Percentiles rank a stretch among this genome's conserved stretches.
Evolutionary conservation across 225 moss, liverwort and hornwort genomes (phyloP).

Genomic region (Neckera pumila): DNA sequence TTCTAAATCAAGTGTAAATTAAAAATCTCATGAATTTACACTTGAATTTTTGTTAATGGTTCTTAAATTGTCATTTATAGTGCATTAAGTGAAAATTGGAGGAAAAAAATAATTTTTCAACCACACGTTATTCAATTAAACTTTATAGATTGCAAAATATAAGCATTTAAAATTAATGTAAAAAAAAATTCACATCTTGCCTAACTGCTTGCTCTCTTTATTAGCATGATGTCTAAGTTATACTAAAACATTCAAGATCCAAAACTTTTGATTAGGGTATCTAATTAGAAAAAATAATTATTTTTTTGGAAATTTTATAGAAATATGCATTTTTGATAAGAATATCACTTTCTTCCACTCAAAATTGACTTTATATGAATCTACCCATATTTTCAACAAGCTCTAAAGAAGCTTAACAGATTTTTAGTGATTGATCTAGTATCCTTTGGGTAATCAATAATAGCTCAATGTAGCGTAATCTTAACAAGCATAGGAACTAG

Average conservation of each 20-base stretch:
- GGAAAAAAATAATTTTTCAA: not conserved
- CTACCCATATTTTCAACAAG: not conserved
- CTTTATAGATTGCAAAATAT: not conserved
- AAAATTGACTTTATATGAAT: not conserved
- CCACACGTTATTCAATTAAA: not conserved
- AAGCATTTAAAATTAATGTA: not conserved
- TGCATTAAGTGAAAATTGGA: not conserved
- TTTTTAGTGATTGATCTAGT: not conserved
- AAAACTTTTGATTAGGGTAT: accelerated
- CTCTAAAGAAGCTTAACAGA: too few relatives aligned
- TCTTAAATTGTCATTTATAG: not conserved
- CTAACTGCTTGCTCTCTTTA: not conserved
- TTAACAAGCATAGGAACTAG: not conserved
- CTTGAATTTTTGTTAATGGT: not conserved
- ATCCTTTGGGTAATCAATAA: not conserved
- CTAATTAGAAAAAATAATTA: not conserved
- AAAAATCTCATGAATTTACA: not conserved
- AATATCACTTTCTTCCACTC: not conserved
- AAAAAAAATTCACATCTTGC: not conserved
- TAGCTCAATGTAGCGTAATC: not conserved
- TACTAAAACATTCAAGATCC: not conserved
- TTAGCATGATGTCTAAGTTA: accelerated
- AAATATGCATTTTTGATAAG: not conserved
- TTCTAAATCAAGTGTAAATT: not conserved
- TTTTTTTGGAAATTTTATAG: accelerated